phyloP scores from a whole-genome alignment of 1,139 yeast genomes.

The Geotrichum candidum region DNA sequence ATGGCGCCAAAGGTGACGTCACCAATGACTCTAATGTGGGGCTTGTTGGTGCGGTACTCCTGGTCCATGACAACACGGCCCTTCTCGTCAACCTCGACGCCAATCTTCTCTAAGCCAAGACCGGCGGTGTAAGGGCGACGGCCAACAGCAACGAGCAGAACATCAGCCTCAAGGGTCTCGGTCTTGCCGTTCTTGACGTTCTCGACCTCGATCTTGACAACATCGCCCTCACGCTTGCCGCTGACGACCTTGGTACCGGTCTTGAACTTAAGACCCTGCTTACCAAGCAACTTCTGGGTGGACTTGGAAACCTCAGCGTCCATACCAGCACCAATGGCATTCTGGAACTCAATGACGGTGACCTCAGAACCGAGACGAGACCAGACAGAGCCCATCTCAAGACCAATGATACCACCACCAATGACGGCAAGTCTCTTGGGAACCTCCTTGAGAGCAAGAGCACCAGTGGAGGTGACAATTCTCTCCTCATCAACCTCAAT shows the following conservation, averaged over 20 bases:
- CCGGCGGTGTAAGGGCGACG: slow-evolving; percentile 97
- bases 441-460: slow-evolving; percentile 72
- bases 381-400: slow-evolving; percentile 99
- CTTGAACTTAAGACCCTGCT: slow-evolving; percentile 94
- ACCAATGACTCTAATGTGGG: slow-evolving; percentile 95
- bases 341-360: slow-evolving; percentile 86
- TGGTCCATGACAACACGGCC: slow-evolving; percentile 93
- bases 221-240: slow-evolving; percentile 88
- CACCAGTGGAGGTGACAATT: slow-evolving; percentile 95
- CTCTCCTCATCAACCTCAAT: slow-evolving; percentile 94
- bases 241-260: slow-evolving; percentile 84
- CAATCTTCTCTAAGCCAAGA: slow-evolving; percentile 79
- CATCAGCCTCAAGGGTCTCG: slow-evolving; percentile 81
- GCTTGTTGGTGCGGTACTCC: slow-evolving; percentile 84
- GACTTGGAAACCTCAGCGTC: slow-evolving; percentile 90
- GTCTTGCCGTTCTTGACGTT: slow-evolving; percentile 80
- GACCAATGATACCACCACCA: slow-evolving; percentile 99
- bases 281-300: slow-evolving; percentile 80
- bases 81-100: slow-evolving; percentile 82
- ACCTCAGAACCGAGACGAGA: slow-evolving; percentile 93
- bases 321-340: slow-evolving; percentile 93
- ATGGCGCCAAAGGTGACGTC: slow-evolving; percentile 98
- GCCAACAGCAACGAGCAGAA: slow-evolving; percentile 93
- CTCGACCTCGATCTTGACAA: slow-evolving; percentile 85
- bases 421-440: slow-evolving; percentile 90